Conservation (phyloP, 2,329 filamentous ascomycete species). For the Neonectria neomacrospora region DNA sequence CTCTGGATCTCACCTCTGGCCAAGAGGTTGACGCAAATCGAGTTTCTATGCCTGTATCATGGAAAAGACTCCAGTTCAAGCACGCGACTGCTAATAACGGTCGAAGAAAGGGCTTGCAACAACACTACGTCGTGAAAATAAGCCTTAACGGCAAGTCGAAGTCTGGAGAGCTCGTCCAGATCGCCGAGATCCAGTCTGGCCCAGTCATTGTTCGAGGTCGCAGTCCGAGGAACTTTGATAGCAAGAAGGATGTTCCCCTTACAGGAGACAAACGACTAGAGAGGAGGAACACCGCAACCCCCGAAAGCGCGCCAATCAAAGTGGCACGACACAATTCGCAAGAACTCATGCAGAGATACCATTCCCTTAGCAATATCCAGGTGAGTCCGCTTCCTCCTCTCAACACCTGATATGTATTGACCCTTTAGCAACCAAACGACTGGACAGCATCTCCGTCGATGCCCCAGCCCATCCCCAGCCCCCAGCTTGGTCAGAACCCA, state of each 20-base stretch:
- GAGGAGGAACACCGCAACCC: constrained; percentile 54
- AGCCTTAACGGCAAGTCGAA: constrained; percentile 82
- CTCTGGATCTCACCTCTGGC: constrained; percentile 65
- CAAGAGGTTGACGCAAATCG: constrained; percentile 82
- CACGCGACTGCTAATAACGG: constrained; percentile 98
- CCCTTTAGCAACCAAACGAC: constrained; percentile 52
- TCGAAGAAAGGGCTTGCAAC: constrained; percentile 90
- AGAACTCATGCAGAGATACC: constrained; percentile 45
- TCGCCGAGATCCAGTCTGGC: constrained; percentile 88
- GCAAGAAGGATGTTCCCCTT: constrained; percentile 84
- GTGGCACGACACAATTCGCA: constrained; percentile 48
- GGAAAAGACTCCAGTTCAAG: constrained; percentile 95
- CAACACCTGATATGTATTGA: constrained; percentile 24
- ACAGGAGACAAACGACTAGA: constrained; percentile 64
- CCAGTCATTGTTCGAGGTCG: constrained; percentile 95
- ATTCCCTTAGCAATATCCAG: constrained; percentile 49
- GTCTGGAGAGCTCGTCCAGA: constrained; percentile 72
- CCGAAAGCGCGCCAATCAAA: constrained; percentile 49
- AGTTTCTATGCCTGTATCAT: constrained; percentile 84
- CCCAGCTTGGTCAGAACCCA: constrained; percentile 49
- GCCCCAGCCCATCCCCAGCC: constrained; percentile 46
- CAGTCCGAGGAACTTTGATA: constrained; percentile 94
- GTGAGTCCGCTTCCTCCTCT: constrained; percentile 40
- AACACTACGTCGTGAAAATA: constrained; percentile 92
- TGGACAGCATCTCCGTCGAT: constrained; percentile 58